These are phyloP conservation scores for Suhomyces taliae DNA, from an alignment of 1,139 yeast genomes.

Conservation along the genomic window DNA sequence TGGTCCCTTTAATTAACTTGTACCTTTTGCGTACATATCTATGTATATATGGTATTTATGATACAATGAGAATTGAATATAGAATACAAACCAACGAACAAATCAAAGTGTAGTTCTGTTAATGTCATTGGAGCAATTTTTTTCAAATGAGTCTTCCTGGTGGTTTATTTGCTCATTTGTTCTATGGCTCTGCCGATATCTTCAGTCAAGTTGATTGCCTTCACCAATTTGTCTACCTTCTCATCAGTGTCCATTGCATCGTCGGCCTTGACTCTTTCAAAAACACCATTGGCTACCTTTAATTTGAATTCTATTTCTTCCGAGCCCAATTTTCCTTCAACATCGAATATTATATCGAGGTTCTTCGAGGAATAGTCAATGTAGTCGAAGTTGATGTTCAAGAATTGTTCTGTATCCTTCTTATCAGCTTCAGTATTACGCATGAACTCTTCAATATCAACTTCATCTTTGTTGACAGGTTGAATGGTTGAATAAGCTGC, in stretches of 20 bases:
- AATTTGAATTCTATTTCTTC: constrained; percentile 21
- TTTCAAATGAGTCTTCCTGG: neutral
- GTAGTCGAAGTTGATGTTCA: constrained; percentile 26
- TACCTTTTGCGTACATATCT: constrained; percentile 1
- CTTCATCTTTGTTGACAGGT: constrained; percentile 17
- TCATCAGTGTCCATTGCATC: constrained; percentile 27
- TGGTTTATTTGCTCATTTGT: neutral
- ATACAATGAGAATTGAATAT: neutral
- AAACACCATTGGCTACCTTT: constrained; percentile 33
- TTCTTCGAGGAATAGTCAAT: constrained; percentile 23
- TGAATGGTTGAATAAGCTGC: constrained; percentile 23
- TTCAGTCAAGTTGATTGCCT: constrained; percentile 34
- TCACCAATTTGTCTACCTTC: constrained; percentile 19
- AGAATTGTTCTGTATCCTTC: constrained; percentile 13
- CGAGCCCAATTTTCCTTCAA: constrained; percentile 22
- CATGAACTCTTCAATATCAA: constrained; percentile 21
- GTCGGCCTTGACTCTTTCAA: constrained; percentile 12
- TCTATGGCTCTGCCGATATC: constrained; percentile 20
- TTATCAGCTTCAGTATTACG: constrained; percentile 10
- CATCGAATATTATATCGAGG: constrained; percentile 24
- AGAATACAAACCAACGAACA: neutral
- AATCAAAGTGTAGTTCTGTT: neutral
- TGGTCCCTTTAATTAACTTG: too few relatives aligned
- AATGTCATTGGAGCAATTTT: neutral
- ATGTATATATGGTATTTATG: constrained; percentile 7